A percentile compares a stretch with the other conserved stretches of the same genome.
Conservation (phyloP, 2,329 filamentous ascomycete genomes). For the Botrytis elliptica region DNA sequence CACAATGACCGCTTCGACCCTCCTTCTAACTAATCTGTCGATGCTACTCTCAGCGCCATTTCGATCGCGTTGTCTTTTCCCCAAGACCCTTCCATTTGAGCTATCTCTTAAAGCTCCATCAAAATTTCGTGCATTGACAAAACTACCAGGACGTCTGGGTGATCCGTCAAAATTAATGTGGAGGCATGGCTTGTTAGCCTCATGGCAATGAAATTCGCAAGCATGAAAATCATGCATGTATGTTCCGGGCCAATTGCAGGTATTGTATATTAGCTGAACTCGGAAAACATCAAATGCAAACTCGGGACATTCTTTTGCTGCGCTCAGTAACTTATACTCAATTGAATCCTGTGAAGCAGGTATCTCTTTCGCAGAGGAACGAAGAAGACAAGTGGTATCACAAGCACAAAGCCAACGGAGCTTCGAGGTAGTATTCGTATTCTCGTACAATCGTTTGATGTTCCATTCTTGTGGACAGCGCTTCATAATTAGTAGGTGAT, state of each 20-base stretch:
- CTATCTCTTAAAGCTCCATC: not conserved
- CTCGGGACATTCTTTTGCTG: not conserved
- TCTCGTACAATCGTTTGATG: not conserved
- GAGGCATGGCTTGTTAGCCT: not conserved
- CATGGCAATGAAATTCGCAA: constrained; percentile 1
- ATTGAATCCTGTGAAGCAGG: not conserved
- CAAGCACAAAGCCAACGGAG: not conserved
- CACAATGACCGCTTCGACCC: not conserved
- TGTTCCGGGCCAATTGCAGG: not conserved
- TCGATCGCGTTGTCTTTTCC: not conserved
- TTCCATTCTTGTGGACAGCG: not conserved
- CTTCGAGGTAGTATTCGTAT: not conserved
- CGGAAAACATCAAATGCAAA: not conserved
- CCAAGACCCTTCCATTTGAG: not conserved
- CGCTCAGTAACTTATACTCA: not conserved
- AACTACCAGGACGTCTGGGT: not conserved
- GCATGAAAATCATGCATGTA: not conserved
- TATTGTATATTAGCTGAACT: not conserved
- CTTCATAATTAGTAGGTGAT: not conserved
- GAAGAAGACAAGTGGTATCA: not conserved
- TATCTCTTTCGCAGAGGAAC: not conserved
- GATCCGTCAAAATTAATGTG: not conserved
- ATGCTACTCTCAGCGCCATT: not conserved
- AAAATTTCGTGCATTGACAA: not conserved
- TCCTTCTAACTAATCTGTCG: not conserved